A percentile compares a stretch with the other conserved stretches of the same genome.
Evolutionary conservation across 225 moss, liverwort and hornwort species (phyloP).

Genomic region (Asterella californica): DNA sequence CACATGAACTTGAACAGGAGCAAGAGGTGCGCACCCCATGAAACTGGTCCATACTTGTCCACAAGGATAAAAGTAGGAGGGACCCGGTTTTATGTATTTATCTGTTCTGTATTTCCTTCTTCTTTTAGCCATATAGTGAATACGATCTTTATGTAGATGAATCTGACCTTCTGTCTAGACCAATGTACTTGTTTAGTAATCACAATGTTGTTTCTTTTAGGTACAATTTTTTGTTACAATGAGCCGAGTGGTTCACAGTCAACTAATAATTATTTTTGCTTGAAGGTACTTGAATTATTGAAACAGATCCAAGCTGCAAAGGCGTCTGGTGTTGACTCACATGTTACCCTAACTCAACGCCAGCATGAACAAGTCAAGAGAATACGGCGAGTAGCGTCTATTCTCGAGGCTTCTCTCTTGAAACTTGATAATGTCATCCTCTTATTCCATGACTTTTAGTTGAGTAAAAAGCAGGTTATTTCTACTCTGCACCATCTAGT

Average conservation of each 20-base stretch:
- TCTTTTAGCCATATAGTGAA: background rate
- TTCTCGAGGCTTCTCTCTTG: conserved; percentile 76
- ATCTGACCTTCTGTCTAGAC: background rate
- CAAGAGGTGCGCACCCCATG: conserved; percentile 57
- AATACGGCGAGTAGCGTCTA: conserved; percentile 63
- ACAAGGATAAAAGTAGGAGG: background rate
- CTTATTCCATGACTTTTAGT: conserved; percentile 76
- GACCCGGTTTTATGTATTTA: background rate
- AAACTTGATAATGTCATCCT: conserved; percentile 75
- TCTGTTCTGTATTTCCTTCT: background rate
- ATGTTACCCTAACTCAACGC: conserved; percentile 60
- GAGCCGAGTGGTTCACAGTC: background rate
- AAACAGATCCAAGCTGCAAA: conserved; percentile 72
- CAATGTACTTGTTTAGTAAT: background rate
- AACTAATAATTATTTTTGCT: background rate
- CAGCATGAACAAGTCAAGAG: conserved; percentile 83
- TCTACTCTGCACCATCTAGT: too few relatives aligned
- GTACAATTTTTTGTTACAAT: too few relatives aligned
- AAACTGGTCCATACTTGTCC: background rate
- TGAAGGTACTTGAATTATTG: conserved; percentile 61
- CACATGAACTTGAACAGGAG: conserved; percentile 84
- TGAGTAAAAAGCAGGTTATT: background rate
- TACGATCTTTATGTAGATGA: background rate
- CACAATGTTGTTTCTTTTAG: background rate
- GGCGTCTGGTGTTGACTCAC: conserved; percentile 48